Evolutionary conservation across 192 early-diverging fungal genomes (phyloP).

Genomic region (Kappamyces sp.): DNA sequence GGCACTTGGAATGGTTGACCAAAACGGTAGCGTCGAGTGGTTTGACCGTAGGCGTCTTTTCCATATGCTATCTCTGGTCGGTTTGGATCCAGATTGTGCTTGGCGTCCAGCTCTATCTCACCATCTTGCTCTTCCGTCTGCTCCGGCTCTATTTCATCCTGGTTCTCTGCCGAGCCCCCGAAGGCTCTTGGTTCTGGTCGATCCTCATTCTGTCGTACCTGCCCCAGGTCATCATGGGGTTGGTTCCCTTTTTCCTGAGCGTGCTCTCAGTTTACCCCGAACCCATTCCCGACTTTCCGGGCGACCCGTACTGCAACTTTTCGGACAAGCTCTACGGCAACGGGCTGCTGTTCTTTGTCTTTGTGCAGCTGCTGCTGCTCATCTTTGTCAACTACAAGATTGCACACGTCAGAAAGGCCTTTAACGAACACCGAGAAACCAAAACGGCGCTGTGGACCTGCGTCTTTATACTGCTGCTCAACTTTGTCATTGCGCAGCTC

Average conservation of each 20-base stretch:
- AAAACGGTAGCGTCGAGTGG: too few species aligned
- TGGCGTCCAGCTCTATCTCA: background rate
- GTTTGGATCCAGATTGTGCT: constrained; percentile 6
- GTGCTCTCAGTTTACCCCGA: background rate
- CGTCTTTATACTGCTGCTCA: too few species aligned
- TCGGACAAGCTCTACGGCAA: background rate
- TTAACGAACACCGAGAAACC: too few species aligned
- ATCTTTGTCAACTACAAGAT: constrained; percentile 11
- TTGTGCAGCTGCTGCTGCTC: background rate
- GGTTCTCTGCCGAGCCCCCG: background rate
- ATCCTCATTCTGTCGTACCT: background rate
- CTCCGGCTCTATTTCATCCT: constrained; percentile 10
- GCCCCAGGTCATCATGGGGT: background rate
- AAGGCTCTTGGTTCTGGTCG: background rate
- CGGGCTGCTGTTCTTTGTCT: background rate
- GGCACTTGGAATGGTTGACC: too few species aligned
- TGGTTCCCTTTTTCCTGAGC: background rate
- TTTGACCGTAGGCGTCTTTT: constrained; percentile 1
- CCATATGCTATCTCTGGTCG: constrained; percentile 6
- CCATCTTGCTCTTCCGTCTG: background rate
- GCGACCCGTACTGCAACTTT: background rate
- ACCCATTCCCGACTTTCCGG: background rate
- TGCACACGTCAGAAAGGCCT: background rate
- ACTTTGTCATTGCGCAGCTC: too few species aligned
- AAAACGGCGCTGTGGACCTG: too few species aligned